Evolutionary conservation across 495 filamentous ascomycete species (phyloP).

Genomic region (Lasiosphaeris hirsuta): DNA sequence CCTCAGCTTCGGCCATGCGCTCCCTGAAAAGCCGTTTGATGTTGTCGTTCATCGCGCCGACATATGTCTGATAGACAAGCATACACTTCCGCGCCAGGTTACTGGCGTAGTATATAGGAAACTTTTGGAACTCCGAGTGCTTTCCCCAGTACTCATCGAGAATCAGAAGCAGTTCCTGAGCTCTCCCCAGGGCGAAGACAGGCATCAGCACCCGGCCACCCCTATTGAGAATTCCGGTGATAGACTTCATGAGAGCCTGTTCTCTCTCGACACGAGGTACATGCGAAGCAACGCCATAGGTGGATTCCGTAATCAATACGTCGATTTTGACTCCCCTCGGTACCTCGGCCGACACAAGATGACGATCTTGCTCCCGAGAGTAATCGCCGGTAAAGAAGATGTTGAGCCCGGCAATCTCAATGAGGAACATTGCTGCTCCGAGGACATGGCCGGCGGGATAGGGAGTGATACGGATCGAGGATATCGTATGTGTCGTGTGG

Average conservation of each 20-base stretch:
- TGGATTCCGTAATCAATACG: constrained; percentile 94
- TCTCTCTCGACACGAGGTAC: constrained; percentile 86
- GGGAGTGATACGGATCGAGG: constrained; percentile 91
- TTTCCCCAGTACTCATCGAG: constrained; percentile 94
- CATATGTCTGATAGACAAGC: constrained; percentile 97
- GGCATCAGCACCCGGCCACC: constrained; percentile 92
- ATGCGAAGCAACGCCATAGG: constrained; percentile 90
- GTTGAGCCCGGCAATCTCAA: constrained; percentile 93
- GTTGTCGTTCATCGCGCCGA: constrained; percentile 97
- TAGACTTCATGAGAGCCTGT: constrained; percentile 87
- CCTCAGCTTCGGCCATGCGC: constrained; percentile 82
- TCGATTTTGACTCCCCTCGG: constrained; percentile 84
- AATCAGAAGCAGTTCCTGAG: constrained; percentile 90
- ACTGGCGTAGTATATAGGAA: constrained; percentile 94
- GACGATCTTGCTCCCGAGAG: constrained; percentile 87
- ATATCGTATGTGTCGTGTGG: constrained; percentile 94
- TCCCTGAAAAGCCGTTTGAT: constrained; percentile 88
- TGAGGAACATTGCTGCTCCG: constrained; percentile 96
- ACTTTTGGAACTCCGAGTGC: constrained; percentile 79
- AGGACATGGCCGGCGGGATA: constrained; percentile 96
- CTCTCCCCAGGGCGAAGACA: constrained; percentile 89
- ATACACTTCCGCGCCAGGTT: constrained; percentile 94
- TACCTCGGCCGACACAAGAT: constrained; percentile 87
- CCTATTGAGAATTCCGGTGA: constrained; percentile 82
- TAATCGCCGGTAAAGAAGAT: constrained; percentile 98